Evolutionary conservation across 345 rosid species (phyloP).

Genomic region (Populus simonii): DNA sequence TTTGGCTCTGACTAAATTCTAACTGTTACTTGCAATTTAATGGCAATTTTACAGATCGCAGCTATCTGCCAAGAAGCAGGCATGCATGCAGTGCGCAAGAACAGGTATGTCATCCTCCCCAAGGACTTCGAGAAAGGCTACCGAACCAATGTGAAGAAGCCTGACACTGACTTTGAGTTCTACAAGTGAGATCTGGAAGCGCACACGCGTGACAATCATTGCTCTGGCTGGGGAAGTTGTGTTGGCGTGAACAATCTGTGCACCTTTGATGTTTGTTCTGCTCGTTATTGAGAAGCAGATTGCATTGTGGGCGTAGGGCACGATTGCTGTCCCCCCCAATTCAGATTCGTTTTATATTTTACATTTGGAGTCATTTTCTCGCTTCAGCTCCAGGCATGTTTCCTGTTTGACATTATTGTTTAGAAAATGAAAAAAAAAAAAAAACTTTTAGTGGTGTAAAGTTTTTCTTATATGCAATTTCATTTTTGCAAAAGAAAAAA

Average conservation of each 20-base stretch:
- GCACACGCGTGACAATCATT: background rate
- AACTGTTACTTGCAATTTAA: background rate
- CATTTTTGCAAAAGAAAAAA: too few relatives aligned
- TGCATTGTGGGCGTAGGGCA: background rate
- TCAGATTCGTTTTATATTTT: background rate
- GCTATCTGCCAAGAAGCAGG: constrained; percentile 99
- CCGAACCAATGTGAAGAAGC: constrained; percentile 96
- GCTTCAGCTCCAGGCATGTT: background rate
- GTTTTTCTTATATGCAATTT: too few relatives aligned
- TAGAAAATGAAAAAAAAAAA: too few relatives aligned
- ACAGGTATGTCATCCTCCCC: constrained; percentile 91
- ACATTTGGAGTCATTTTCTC: background rate
- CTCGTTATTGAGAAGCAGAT: background rate
- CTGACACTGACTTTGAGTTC: constrained; percentile 95
- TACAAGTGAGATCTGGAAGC: constrained; percentile 53
- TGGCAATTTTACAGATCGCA: constrained; percentile 54
- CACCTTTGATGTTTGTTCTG: background rate
- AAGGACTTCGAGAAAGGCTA: constrained; percentile 99
- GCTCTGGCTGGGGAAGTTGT: background rate
- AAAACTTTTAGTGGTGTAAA: too few relatives aligned
- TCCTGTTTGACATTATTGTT: background rate
- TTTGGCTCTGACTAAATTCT: background rate
- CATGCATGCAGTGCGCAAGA: constrained; percentile 98
- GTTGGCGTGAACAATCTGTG: background rate
- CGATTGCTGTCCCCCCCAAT: too few relatives aligned